phyloP scores from a whole-genome alignment of 2,329 filamentous ascomycete species.

The Harringtonia lauricola region DNA sequence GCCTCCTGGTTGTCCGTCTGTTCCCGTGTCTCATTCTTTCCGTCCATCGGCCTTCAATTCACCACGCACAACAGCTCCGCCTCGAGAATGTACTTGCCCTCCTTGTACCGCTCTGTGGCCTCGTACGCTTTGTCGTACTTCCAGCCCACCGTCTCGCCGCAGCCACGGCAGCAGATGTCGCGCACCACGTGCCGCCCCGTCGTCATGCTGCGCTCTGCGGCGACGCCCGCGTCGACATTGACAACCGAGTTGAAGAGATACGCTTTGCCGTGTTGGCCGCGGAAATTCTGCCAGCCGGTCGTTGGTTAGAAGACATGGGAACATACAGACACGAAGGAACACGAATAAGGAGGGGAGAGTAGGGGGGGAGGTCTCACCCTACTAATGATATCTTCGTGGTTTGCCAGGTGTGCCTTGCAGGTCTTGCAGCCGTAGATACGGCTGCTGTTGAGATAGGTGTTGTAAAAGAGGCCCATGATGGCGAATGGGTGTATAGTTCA shows the following conservation, averaged over 20 bases:
- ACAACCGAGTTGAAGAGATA: constrained; percentile 94
- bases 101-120: constrained; percentile 89
- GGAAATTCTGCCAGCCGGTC: constrained; percentile 82
- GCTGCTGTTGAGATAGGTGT: constrained; percentile 75
- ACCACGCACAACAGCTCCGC: constrained; percentile 81
- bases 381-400: constrained; percentile 93
- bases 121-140: constrained; percentile 99
- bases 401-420: constrained; percentile 92
- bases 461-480: constrained; percentile 78
- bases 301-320: neutral
- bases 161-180: constrained; percentile 85
- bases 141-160: constrained; percentile 90
- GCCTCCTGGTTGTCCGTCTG: too few relatives aligned
- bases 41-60: constrained; percentile 34
- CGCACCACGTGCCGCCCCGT: constrained; percentile 90
- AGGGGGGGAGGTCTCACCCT: constrained; percentile 45
- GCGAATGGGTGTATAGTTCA: too few relatives aligned
- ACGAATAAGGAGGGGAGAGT: constrained; percentile 6
- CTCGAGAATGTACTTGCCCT: constrained; percentile 95
- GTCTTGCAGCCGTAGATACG: constrained; percentile 89
- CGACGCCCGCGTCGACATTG: constrained; percentile 73
- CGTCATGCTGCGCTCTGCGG: constrained; percentile 96
- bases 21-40: too few relatives aligned
- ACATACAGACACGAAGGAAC: neutral
- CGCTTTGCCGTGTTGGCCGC: constrained; percentile 94